Evolutionary conservation across 2,329 filamentous ascomycete genomes (phyloP), one percentile per base, ranked within the genome.

Genomic region (Aureobasidium sp.): DNA sequence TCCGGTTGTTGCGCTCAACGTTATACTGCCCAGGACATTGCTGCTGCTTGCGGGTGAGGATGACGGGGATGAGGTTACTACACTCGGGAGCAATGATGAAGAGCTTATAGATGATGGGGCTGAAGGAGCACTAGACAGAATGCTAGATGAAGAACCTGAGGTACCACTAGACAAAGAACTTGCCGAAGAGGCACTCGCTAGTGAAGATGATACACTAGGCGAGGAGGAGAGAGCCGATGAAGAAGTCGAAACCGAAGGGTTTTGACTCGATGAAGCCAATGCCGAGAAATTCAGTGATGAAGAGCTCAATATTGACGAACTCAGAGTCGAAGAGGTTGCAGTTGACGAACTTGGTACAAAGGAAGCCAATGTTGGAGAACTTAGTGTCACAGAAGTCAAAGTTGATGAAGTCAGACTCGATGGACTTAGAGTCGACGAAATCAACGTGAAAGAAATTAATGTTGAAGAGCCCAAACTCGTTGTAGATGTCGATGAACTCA

Each of bases 151-250:
- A 20, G 56, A 48, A 20, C 56, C 50, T 36, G 56, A 60, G 20
- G n/a, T 43, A 38, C 33, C 50, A 16, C 60, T 63, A 27, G 60
- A 63, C 16, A 48, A 4, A 15, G 60, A 54, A 40, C 48, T 45
- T 31, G 23, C 58, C 6, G 58, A 61, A 40, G 43, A 50, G 2
- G 10, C 43, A 42, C n/a, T n/a, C n/a, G n/a, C n/a, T n/a, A n/a
- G n/a, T n/a, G n/a, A n/a, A n/a, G n/a, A n/a, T n/a, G n/a, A n/a
- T n/a, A 61, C 3, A 23, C 56, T 60, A 15, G 10, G 1, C 38
- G 45, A 40, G 29, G 56, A 60, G 5, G 47, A 50, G 4, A 48
- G 13, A 29, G 25, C 20, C 18, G 47, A 31, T 31, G 47, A 6
- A 20, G 45, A 25, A 10, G 43, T 27, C 23, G 23, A 29, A 5